phyloP scores from a whole-genome alignment of 106 monocot genomes.

The Ottelia alismoides region DNA sequence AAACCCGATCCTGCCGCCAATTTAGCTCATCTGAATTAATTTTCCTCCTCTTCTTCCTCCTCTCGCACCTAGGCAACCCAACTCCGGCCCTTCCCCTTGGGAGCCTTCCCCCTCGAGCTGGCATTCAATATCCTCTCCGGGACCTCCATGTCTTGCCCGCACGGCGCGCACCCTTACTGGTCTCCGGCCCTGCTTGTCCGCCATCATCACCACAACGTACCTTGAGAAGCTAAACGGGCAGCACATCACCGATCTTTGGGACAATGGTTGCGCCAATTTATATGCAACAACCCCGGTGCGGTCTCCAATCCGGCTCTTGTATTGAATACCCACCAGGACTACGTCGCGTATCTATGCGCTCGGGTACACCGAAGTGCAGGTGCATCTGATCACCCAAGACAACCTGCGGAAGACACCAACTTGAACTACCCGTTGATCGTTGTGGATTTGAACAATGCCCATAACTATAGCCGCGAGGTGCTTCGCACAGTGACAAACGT shows the following conservation, averaged over 20 bases:
- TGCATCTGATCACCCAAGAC: slow-evolving; percentile 36
- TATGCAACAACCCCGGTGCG: slow-evolving; percentile 34
- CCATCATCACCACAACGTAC: slow-evolving; percentile 72
- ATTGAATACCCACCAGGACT: slow-evolving; percentile 47
- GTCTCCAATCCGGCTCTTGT: slow-evolving; percentile 55
- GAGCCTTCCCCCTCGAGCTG: too few relatives aligned
- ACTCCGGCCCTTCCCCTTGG: slow-evolving; percentile 41
- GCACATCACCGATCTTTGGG: slow-evolving; percentile 37
- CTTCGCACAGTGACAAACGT: slow-evolving; percentile 49
- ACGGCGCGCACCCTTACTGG: slow-evolving; percentile 51
- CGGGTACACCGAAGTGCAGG: slow-evolving; percentile 35
- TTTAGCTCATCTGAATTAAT: too few relatives aligned
- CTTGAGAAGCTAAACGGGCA: slow-evolving; percentile 31
- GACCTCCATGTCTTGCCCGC: too few relatives aligned
- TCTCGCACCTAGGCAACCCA: too few relatives aligned
- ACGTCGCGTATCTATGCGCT: slow-evolving; percentile 55
- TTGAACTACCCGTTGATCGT: slow-evolving; percentile 79
- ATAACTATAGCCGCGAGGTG: slow-evolving; percentile 12
- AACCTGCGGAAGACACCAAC: slow-evolving; percentile 28
- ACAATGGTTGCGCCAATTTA: slow-evolving; percentile 12
- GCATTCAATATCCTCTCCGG: too few relatives aligned
- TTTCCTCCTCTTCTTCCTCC: too few relatives aligned
- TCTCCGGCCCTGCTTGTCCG: slow-evolving; percentile 56
- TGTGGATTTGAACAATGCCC: slow-evolving; percentile 24
- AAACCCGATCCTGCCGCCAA: too few relatives aligned